Percentiles rank a stretch among this genome's conserved stretches.
Evolutionary conservation across 1,284 basidiomycete species (phyloP).

Genomic region (Moesziomyces sp.): DNA sequence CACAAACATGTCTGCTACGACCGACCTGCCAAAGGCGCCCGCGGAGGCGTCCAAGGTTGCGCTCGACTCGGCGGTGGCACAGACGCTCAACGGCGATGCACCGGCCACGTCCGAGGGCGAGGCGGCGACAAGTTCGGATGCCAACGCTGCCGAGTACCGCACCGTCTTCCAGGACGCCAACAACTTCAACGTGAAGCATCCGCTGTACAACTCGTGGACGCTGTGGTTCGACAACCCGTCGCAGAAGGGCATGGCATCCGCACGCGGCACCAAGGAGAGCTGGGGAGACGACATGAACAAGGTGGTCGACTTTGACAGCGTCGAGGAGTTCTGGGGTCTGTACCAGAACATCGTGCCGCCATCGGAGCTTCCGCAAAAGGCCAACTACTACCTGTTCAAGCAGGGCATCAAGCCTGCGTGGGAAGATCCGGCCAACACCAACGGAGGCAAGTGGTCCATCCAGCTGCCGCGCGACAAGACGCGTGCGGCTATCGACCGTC

Average conservation of each 20-base stretch:
- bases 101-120: conserved; percentile 11
- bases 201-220: conserved; percentile 65
- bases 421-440: conserved; percentile 93
- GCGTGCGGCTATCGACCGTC: conserved; percentile 83
- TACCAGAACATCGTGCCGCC: conserved; percentile 99
- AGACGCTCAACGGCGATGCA: conserved; percentile 26
- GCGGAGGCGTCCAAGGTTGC: conserved; percentile 58
- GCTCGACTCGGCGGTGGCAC: conserved; percentile 51
- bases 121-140: conserved; percentile 10
- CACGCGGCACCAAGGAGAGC: conserved; percentile 62
- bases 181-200: conserved; percentile 67
- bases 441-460: conserved; percentile 98
- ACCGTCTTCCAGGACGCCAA: conserved; percentile 65
- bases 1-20: conserved; percentile 28
- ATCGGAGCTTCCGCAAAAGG: conserved; percentile 90
- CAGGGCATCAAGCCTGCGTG: conserved; percentile 83
- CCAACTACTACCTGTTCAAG: conserved; percentile 99
- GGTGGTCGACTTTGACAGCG: conserved; percentile 63
- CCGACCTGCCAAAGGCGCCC: conserved; percentile 49
- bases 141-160: conserved; percentile 46
- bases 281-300: conserved; percentile 67
- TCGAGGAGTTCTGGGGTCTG: conserved; percentile 71
- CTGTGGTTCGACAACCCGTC: conserved; percentile 67
- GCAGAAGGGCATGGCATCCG: conserved; percentile 57
- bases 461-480: conserved; percentile 97